Evolutionary conservation across 1,284 basidiomycete species (phyloP).

Genomic region (Cryptococcus sp.): DNA sequence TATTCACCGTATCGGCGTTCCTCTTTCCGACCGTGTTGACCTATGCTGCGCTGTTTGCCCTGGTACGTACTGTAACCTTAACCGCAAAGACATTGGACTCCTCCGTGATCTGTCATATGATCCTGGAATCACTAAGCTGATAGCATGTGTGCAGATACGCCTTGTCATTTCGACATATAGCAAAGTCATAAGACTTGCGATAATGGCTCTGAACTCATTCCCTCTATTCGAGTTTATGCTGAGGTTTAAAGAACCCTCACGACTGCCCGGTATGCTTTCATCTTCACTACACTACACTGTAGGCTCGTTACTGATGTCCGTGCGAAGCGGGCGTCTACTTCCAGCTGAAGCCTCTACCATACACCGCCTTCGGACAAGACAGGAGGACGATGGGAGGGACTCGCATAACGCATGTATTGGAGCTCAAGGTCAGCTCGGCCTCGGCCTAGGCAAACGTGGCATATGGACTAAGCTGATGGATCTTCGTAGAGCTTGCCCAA

Average conservation of each 20-base stretch:
- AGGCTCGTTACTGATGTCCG: not conserved
- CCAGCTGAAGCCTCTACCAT: conserved; percentile 7
- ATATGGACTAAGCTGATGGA: not conserved
- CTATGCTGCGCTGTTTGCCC: conserved; percentile 79
- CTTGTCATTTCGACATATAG: conserved; percentile 64
- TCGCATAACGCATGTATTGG: conserved; percentile 9
- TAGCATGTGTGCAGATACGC: conserved; percentile 56
- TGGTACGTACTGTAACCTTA: conserved; percentile 57
- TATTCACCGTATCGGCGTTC: conserved; percentile 90
- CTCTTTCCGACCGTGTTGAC: conserved; percentile 85
- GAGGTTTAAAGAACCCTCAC: conserved; percentile 77
- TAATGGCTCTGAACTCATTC: conserved; percentile 84
- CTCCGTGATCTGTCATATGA: not conserved
- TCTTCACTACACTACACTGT: not conserved
- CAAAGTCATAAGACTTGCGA: conserved; percentile 63
- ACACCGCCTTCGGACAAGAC: not conserved
- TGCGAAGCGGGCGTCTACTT: not conserved
- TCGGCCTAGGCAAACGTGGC: not conserved
- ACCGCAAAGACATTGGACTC: not conserved
- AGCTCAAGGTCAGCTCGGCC: conserved; percentile 13
- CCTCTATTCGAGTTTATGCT: conserved; percentile 87
- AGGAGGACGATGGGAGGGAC: not conserved
- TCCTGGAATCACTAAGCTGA: conserved; percentile 49
- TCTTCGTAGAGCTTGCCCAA: conserved; percentile 7
- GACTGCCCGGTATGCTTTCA: conserved; percentile 68